These are phyloP conservation scores for Cyathus striatus DNA, from an alignment of 768 basidiomycete genomes.

Conservation along the genomic window DNA sequence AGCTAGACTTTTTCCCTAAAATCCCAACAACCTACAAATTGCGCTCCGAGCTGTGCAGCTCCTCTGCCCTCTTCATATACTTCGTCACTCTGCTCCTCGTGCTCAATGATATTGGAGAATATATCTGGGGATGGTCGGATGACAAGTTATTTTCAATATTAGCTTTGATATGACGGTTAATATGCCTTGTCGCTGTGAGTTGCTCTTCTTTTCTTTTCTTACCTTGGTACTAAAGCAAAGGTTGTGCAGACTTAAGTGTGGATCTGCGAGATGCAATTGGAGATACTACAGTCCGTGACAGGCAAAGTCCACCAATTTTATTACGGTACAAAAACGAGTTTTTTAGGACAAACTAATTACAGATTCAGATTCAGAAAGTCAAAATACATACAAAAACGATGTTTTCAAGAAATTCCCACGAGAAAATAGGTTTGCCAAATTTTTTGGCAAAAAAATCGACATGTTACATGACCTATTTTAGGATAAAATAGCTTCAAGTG, in stretches of 20 bases:
- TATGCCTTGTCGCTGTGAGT: constrained; percentile 90
- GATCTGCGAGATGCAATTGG: constrained; percentile 93
- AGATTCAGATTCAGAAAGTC: too few relatives aligned
- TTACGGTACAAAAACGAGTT: too few relatives aligned
- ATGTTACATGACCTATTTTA: too few relatives aligned
- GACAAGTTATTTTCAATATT: constrained; percentile 80
- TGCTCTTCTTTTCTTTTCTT: background rate
- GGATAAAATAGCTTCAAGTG: too few relatives aligned
- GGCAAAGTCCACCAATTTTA: too few relatives aligned
- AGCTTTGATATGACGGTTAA: constrained; percentile 92
- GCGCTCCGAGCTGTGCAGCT: constrained; percentile 74
- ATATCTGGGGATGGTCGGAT: constrained; percentile 90
- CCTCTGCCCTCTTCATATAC: constrained; percentile 70
- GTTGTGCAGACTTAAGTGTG: constrained; percentile 74
- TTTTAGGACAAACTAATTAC: too few relatives aligned
- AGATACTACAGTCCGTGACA: too few relatives aligned
- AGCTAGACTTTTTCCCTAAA: constrained; percentile 88
- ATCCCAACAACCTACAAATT: constrained; percentile 77
- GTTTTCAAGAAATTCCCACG: too few relatives aligned
- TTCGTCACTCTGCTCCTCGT: constrained; percentile 68
- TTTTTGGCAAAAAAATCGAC: too few relatives aligned
- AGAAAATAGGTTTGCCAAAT: too few relatives aligned
- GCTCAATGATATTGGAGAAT: constrained; percentile 88
- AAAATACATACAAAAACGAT: too few relatives aligned
- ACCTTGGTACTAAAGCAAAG: background rate